Evolutionary conservation across 345 rosid species (phyloP).

Genomic region (Anastatica hierochuntica): DNA sequence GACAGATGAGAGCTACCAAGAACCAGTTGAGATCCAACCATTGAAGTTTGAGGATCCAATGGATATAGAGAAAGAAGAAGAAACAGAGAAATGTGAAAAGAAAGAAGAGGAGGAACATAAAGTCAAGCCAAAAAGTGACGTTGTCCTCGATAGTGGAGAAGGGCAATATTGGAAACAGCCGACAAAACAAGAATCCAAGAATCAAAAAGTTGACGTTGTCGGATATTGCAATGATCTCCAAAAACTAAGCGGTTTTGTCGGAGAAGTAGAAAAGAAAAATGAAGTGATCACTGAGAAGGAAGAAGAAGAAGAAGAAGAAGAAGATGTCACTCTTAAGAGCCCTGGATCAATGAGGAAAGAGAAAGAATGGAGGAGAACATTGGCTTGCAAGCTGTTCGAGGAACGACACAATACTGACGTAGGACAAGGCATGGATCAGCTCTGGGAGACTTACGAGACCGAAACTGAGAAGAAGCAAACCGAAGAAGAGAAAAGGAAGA

Average conservation of each 20-base stretch:
- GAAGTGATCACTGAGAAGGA: slow-evolving; percentile 6
- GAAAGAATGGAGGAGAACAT: slow-evolving; percentile 92
- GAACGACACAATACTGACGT: slow-evolving; percentile 54
- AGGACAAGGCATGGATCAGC: slow-evolving; percentile 75
- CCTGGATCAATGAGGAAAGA: slow-evolving; percentile 80
- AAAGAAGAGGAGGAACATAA: slow-evolving; percentile 35
- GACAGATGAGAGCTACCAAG: background rate
- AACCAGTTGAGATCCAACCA: slow-evolving; percentile 16
- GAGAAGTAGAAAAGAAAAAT: slow-evolving; percentile 8
- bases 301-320: slow-evolving; percentile 8
- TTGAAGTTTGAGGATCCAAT: slow-evolving; percentile 11
- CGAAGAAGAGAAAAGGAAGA: slow-evolving; percentile 13
- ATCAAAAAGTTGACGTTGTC: slow-evolving; percentile 16
- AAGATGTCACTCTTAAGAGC: slow-evolving; percentile 31
- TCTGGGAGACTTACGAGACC: slow-evolving; percentile 86
- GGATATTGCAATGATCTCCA: no score
- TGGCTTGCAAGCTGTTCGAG: slow-evolving; percentile 88
- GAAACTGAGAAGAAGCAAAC: slow-evolving; percentile 22
- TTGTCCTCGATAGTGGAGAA: slow-evolving; percentile 38
- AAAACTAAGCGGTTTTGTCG: no score
- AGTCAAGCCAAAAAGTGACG: slow-evolving; percentile 35
- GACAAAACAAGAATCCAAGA: slow-evolving; percentile 48
- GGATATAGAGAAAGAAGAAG: slow-evolving; percentile 11
- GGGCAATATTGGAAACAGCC: slow-evolving; percentile 14
- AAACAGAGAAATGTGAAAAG: slow-evolving; percentile 36